Evolutionary conservation across 805 yeast species (phyloP).

Genomic region (Pichia kluyveri): DNA sequence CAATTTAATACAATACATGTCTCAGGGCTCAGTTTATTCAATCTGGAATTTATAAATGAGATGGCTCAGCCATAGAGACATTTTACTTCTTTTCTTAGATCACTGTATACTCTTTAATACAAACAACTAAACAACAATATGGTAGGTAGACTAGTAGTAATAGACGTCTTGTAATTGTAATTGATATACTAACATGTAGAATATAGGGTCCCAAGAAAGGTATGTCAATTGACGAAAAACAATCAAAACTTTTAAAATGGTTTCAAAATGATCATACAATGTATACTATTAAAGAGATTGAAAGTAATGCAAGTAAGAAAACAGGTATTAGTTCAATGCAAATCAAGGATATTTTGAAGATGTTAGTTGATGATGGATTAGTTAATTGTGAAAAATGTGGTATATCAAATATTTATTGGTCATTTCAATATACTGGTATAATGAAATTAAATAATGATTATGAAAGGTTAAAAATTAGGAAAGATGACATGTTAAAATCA

Average conservation of each 20-base stretch:
- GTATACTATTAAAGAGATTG: slow-evolving; percentile 44
- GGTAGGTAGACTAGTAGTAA: too few relatives aligned
- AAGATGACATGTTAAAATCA: slow-evolving; percentile 1
- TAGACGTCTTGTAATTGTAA: too few relatives aligned
- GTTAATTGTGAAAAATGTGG: slow-evolving; percentile 50
- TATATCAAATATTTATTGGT: slow-evolving; percentile 41
- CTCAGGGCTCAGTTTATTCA: too few relatives aligned
- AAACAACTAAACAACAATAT: too few relatives aligned
- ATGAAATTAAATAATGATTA: slow-evolving; percentile 9
- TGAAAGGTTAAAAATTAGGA: slow-evolving; percentile 7
- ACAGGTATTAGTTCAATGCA: slow-evolving; percentile 46
- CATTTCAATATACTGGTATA: slow-evolving; percentile 28
- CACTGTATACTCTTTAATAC: too few relatives aligned
- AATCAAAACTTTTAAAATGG: slow-evolving; percentile 28
- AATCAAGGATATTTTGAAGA: slow-evolving; percentile 40
- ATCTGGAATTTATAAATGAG: too few relatives aligned
- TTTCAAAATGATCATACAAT: slow-evolving; percentile 32
- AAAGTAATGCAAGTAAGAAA: slow-evolving; percentile 34
- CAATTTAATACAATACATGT: too few relatives aligned
- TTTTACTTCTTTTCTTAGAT: too few relatives aligned
- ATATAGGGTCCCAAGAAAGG: slow-evolving; percentile 17
- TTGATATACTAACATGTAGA: slow-evolving; percentile 1
- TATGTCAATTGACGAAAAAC: slow-evolving; percentile 32
- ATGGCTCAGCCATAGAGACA: too few relatives aligned
- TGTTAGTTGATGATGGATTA: slow-evolving; percentile 39